Base-by-base conservation (phyloP, 1,139 yeast genomes). In the Lodderomyces theae region DNA sequence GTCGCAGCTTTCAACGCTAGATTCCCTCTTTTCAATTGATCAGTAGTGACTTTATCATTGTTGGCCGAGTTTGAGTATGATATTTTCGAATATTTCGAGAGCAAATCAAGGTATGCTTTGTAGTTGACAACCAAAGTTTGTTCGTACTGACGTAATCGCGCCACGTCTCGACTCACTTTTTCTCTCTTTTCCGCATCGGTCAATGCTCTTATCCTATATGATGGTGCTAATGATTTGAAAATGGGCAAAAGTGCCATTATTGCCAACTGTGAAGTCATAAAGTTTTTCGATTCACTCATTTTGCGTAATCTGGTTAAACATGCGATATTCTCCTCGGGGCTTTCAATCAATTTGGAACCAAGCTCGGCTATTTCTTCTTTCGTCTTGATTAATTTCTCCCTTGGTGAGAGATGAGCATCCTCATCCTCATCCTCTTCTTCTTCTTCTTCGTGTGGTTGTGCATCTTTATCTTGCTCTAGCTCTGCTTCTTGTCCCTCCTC, bases 331-430 rank as follows among this genome's bases (percentile, higher is more conserved):
- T 87, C 96, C 58, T 92, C 97, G 1, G 98, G 97, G 46, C 88
- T 89, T 60, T 90, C 96, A 54, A 82, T 80, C 32, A 92, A 64
- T 40, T 75, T 76, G 25, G 86, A 86, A 1, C 95, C 96, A 39
- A 84, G 62, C 12, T 77, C 82, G 0, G 97, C 96, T 25, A 92
- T 77, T 45, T 84, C 87, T 62, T 89, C 97, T 52, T 89, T 87
- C 38, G 86, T 71, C 46, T 74, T 73, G 13, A 73, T 51, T 26
- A 86, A 69, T 44, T 71, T 72, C 54, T 82, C 84, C 41, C 69
- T 77, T 0, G 84, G 82, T n/a, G 79, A 68, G 7, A 74, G 66
- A 12, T 68, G 69, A 4, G 72, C 73, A 38, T 77, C 75, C 12
- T 66, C 68, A 16, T 70, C 78, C 18, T 61, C 66, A 30, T 65